These are phyloP conservation scores for Monilinia polystroma DNA, from an alignment of 2,329 filamentous ascomycete genomes.

Conservation along the genomic window DNA sequence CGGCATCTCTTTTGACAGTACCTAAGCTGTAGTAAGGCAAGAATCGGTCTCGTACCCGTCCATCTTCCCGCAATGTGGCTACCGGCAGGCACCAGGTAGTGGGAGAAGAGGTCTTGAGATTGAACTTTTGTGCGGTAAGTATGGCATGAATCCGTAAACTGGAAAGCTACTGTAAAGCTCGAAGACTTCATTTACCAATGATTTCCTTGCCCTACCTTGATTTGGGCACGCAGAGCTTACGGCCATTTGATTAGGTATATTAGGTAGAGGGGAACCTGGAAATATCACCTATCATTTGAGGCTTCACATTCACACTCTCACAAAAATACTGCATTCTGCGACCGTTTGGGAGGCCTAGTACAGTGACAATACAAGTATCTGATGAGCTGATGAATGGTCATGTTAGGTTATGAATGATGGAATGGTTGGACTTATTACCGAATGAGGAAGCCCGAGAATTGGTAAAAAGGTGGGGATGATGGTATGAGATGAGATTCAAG, in stretches of 20 bases:
- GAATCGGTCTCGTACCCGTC: slow-evolving; percentile 10
- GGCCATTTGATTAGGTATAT: slow-evolving; percentile 27
- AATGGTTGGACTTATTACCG: slow-evolving; percentile 8
- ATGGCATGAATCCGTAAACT: neutral
- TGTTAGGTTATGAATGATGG: slow-evolving; percentile 6
- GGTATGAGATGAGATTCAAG: slow-evolving; percentile 1
- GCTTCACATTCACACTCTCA: slow-evolving; percentile 24
- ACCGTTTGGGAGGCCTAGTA: slow-evolving; percentile 19
- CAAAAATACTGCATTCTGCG: slow-evolving; percentile 24
- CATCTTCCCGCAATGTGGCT: slow-evolving; percentile 25
- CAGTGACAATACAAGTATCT: slow-evolving; percentile 17
- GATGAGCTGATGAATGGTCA: slow-evolving; percentile 13
- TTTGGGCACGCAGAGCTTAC: slow-evolving; percentile 30
- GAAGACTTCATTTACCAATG: slow-evolving; percentile 7
- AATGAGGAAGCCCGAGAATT: slow-evolving; percentile 3
- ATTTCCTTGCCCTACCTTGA: slow-evolving; percentile 14
- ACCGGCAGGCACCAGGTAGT: slow-evolving; percentile 32
- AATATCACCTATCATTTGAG: slow-evolving; percentile 28
- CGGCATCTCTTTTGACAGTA: slow-evolving; percentile 7
- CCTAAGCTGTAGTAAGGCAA: slow-evolving; percentile 3
- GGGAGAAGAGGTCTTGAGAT: slow-evolving; percentile 33
- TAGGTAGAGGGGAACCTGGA: slow-evolving; percentile 17
- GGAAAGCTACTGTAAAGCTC: slow-evolving; percentile 14
- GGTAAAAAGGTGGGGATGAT: slow-evolving; percentile 10
- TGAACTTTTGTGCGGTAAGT: neutral